Base-by-base conservation (phyloP, 768 basidiomycete genomes). In the Lactifluus subvellereus region DNA sequence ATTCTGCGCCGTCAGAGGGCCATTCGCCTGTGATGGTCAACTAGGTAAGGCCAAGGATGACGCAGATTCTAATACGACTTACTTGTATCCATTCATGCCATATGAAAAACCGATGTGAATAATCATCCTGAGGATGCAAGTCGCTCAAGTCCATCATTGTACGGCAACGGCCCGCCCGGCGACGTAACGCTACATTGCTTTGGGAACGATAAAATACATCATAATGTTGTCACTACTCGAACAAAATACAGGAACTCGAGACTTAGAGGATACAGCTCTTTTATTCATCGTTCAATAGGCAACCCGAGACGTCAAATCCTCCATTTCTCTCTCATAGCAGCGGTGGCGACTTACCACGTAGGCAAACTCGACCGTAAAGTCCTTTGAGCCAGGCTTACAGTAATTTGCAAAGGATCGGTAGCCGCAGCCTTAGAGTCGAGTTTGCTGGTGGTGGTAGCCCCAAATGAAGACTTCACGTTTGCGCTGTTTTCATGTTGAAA, bases 11-110 rank as follows among this genome's bases (percentile, higher is more conserved):
- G 87, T 85, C 68, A 94, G 79, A 3, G 87, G 87, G 4, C 90
- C 92, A 65, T 91, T 84, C 5, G 85, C 90, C 84, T 89, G 72
- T 53, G 42, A 43, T 43, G 35, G 49, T 56, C 59, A 53, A 35
- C 51, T 37, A 45, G 57, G 60, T 53, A 48, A 61, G 49, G 18
- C 20, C 27, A 57, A 47, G 48, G 18, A 40, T 37, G 43, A 47
- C 32, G 16, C 14, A 11, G n/a, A 18, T 47, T 57, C 45, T 35
- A 27, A 27, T 32, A 27, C 51, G 37, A 66, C 72, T 57, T 48
- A 85, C 88, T 80, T 89, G 86, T 60, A 93, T 85, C 88, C 89
- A 93, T 72, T 93, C 91, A 72, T 91, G 89, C 89, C 89, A 93
- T 67, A 91, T 91, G 76, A 91, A 93, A 75, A 89, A 91, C 18